phyloP scores from a whole-genome alignment of 805 yeast species.

The Ogataea pini region DNA sequence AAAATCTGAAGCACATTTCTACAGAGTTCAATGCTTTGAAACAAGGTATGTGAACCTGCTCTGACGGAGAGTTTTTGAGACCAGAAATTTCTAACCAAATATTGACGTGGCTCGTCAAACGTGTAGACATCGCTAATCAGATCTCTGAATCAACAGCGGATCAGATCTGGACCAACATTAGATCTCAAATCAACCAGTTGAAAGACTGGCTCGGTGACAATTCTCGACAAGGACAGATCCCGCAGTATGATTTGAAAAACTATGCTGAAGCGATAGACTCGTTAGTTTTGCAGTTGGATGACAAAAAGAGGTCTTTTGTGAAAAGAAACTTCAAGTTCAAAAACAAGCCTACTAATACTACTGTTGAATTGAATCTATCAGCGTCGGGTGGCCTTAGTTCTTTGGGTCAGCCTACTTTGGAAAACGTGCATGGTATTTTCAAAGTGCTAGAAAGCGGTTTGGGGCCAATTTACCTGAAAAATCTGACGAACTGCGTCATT shows the following conservation, averaged over 20 bases:
- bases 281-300: constrained; percentile 24
- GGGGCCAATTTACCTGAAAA: constrained; percentile 13
- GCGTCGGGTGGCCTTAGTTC: neutral
- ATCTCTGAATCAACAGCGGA: constrained; percentile 2
- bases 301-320: constrained; percentile 16
- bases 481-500: constrained; percentile 15
- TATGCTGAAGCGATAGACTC: constrained; percentile 21
- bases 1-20: constrained; percentile 1
- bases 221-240: constrained; percentile 17
- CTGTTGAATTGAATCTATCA: neutral
- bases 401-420: constrained; percentile 14
- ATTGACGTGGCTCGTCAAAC: neutral
- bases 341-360: constrained; percentile 14
- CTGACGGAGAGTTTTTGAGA: neutral
- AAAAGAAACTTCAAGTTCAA: constrained; percentile 26
- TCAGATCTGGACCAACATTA: constrained; percentile 6
- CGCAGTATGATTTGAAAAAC: constrained; percentile 29
- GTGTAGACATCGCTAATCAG: neutral
- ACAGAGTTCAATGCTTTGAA: constrained; percentile 2
- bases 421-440: neutral
- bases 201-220: constrained; percentile 21
- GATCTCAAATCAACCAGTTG: constrained; percentile 18
- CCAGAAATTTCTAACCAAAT: neutral
- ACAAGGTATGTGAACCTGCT: constrained; percentile 3
- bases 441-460: neutral